These are phyloP conservation scores for Pezicula rhizophila DNA, from an alignment of 2,329 filamentous ascomycete genomes.

Conservation along the genomic window DNA sequence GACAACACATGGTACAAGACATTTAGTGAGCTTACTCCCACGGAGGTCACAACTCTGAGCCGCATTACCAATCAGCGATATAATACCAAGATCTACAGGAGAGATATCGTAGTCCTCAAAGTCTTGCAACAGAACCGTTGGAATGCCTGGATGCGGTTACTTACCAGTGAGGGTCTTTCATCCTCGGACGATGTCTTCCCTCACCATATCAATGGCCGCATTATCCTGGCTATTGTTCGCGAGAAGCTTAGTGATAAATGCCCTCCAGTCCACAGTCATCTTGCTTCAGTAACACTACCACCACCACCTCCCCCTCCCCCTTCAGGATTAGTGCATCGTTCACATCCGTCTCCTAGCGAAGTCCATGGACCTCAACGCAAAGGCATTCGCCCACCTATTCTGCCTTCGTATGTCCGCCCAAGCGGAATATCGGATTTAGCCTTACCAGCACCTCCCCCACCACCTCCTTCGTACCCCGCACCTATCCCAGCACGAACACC, in stretches of 20 bases:
- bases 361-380: too few relatives aligned
- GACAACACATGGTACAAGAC: constrained; percentile 22
- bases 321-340: too few relatives aligned
- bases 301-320: too few relatives aligned
- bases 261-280: background rate
- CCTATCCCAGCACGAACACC: background rate
- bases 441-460: background rate
- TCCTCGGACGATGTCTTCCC: background rate
- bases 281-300: too few relatives aligned
- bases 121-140: constrained; percentile 14
- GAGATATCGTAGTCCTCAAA: constrained; percentile 21
- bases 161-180: constrained; percentile 7
- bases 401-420: background rate
- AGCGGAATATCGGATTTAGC: background rate
- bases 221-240: constrained; percentile 19
- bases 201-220: constrained; percentile 4
- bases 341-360: too few relatives aligned
- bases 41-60: constrained; percentile 11
- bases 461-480: too few relatives aligned
- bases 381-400: background rate
- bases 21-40: constrained; percentile 9
- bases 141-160: constrained; percentile 14
- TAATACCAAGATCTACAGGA: constrained; percentile 3
- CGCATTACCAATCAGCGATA: constrained; percentile 6
- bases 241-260: constrained; percentile 11